These are phyloP conservation scores for Plantago rigida DNA, from an alignment of 305 asterid species.

Conservation along the genomic window DNA sequence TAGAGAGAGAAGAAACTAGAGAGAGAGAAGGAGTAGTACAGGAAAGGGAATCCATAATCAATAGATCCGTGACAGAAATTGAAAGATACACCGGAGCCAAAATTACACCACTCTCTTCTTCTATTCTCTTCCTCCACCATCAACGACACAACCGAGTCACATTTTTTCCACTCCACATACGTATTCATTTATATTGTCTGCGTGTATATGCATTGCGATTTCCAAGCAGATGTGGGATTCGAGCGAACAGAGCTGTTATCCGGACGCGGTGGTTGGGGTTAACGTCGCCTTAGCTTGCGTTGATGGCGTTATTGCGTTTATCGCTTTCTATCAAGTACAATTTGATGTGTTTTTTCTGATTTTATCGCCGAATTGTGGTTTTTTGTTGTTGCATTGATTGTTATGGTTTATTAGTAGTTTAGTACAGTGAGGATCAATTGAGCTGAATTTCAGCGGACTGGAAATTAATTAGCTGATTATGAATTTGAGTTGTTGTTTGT, in stretches of 20 bases:
- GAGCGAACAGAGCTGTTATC: conserved; percentile 56
- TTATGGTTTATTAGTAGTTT: background rate
- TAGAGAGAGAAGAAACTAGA: background rate
- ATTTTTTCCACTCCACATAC: background rate
- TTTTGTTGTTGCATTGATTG: background rate
- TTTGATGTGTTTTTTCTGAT: background rate
- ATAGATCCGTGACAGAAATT: background rate
- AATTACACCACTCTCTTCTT: background rate
- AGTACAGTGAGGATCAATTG: background rate
- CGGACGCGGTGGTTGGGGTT: conserved; percentile 58
- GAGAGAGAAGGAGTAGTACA: too few relatives aligned
- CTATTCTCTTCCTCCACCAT: background rate
- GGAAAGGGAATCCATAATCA: background rate
- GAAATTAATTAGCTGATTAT: too few relatives aligned
- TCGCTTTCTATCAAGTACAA: conserved; percentile 62
- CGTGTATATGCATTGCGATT: conserved; percentile 1
- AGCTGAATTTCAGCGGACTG: too few relatives aligned
- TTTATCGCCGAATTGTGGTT: background rate
- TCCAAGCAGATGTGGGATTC: conserved; percentile 43
- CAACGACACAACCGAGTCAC: background rate
- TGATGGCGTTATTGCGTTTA: conserved; percentile 57
- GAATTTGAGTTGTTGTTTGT: background rate
- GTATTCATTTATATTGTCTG: background rate
- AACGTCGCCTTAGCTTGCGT: conserved; percentile 54
- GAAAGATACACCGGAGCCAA: too few relatives aligned